These are phyloP conservation scores for Arctium lappa DNA, from an alignment of 129 eudicot genomes.

Conservation along the genomic window DNA sequence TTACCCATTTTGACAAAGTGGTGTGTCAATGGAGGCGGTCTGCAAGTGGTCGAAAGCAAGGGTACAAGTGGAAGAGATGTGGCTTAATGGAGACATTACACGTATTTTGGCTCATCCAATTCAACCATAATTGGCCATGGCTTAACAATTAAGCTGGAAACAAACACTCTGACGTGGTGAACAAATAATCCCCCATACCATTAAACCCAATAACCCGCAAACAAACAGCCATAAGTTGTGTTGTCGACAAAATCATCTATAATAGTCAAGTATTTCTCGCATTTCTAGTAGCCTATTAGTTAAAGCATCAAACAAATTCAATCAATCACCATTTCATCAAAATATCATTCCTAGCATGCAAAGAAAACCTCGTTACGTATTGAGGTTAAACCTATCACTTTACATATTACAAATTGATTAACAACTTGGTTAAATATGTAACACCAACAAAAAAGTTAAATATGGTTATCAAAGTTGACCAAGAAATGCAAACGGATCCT, in stretches of 20 bases:
- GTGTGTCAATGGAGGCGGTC: background rate
- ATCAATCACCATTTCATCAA: background rate
- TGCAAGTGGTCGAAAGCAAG: background rate
- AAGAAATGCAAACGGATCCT: background rate
- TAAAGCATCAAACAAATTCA: background rate
- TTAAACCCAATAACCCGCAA: background rate
- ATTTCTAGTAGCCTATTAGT: background rate
- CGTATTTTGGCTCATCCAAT: background rate
- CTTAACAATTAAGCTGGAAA: background rate
- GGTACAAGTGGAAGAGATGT: background rate
- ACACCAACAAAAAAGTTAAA: background rate
- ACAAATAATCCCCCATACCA: background rate
- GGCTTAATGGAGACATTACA: background rate
- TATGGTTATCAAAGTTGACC: background rate
- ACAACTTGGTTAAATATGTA: background rate
- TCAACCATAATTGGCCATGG: background rate
- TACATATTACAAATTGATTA: background rate
- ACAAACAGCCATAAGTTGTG: background rate
- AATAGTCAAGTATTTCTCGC: background rate
- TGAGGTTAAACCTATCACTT: background rate
- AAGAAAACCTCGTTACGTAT: background rate
- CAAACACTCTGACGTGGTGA: background rate
- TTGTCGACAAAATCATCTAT: background rate
- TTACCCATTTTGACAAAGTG: conserved; percentile 7
- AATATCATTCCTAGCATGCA: background rate